These are phyloP conservation scores for Seiridium unicorne DNA, from an alignment of 2,329 filamentous ascomycete species.

Conservation along the genomic window DNA sequence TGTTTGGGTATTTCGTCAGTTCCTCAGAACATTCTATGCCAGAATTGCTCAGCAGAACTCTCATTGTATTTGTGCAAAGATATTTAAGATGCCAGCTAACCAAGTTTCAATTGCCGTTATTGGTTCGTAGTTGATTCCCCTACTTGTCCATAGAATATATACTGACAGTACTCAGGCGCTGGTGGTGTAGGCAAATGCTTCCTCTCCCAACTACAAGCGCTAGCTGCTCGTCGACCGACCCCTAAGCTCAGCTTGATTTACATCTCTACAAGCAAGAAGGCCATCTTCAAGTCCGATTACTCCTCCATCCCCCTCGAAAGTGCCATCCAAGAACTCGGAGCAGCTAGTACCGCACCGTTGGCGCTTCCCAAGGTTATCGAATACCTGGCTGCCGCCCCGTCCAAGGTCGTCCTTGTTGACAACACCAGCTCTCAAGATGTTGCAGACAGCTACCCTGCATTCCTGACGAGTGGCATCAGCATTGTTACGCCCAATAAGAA, in stretches of 20 bases:
- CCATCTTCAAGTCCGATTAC: constrained; percentile 73
- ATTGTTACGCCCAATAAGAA: constrained; percentile 99
- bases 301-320: constrained; percentile 61
- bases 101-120: constrained; percentile 54
- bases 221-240: constrained; percentile 64
- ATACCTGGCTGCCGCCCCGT: constrained; percentile 75
- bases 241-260: constrained; percentile 77
- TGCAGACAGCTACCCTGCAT: constrained; percentile 77
- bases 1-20: neutral
- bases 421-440: constrained; percentile 92
- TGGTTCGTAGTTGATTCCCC: constrained; percentile 17
- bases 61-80: constrained; percentile 16
- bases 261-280: constrained; percentile 81
- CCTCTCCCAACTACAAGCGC: constrained; percentile 72
- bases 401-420: constrained; percentile 82
- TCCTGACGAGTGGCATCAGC: constrained; percentile 79
- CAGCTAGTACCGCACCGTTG: constrained; percentile 64
- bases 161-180: constrained; percentile 56
- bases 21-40: neutral
- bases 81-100: constrained; percentile 35
- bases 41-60: too few species aligned
- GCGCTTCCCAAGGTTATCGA: constrained; percentile 69
- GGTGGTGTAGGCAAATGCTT: constrained; percentile 94
- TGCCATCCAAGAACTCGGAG: constrained; percentile 60
- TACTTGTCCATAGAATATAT: neutral